Conservation (phyloP, 2,329 filamentous ascomycete genomes). For the Pestalotiopsis fici region DNA sequence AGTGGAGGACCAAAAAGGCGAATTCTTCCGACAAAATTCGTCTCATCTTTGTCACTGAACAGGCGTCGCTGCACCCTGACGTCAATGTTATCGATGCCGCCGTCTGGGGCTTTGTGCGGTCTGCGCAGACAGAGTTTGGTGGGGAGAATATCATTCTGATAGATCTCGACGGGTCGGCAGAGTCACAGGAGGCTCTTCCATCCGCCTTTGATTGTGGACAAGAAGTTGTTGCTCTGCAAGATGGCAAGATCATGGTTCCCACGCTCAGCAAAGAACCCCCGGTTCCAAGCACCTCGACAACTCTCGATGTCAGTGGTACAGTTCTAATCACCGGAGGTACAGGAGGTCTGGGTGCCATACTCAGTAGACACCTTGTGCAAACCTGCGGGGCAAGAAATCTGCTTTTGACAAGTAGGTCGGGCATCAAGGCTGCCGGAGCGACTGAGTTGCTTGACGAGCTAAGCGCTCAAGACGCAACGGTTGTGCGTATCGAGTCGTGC, state of each 20-base stretch:
- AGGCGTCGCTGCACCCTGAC: background rate
- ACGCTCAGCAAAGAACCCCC: slow-evolving; percentile 3
- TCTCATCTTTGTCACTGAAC: slow-evolving; percentile 4
- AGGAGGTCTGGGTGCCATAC: slow-evolving; percentile 6
- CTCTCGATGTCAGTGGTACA: slow-evolving; percentile 5
- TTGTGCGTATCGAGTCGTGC: slow-evolving; percentile 4
- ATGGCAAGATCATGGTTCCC: slow-evolving; percentile 1
- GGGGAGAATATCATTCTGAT: slow-evolving; percentile 5
- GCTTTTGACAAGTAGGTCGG: slow-evolving; percentile 2
- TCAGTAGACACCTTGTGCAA: background rate
- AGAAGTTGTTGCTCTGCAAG: slow-evolving; percentile 3
- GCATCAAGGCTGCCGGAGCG: slow-evolving; percentile 4
- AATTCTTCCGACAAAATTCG: background rate
- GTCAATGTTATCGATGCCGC: slow-evolving; percentile 1
- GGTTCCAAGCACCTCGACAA: background rate
- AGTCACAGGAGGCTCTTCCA: background rate
- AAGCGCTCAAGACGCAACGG: background rate
- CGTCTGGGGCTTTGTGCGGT: slow-evolving; percentile 9
- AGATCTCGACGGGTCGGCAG: background rate
- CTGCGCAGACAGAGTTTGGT: slow-evolving; percentile 9
- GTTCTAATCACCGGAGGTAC: slow-evolving; percentile 6
- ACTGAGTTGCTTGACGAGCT: background rate
- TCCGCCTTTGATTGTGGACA: background rate
- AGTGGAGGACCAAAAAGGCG: background rate
- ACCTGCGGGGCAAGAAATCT: slow-evolving; percentile 1